Conservation (phyloP, 495 filamentous ascomycete genomes). For the Lichenothelia convexa region DNA sequence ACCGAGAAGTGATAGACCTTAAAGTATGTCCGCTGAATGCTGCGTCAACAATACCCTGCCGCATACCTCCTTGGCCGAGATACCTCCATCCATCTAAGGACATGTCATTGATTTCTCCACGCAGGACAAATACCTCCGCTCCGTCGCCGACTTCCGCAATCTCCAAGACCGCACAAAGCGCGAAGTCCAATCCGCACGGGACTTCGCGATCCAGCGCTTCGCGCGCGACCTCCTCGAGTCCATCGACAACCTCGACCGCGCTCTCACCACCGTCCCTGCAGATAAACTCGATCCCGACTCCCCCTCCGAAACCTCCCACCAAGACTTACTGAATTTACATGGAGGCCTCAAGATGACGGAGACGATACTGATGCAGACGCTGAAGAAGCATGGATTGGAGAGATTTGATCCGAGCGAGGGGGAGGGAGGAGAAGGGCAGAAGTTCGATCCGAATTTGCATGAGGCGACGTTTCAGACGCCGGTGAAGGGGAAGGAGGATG, state of each 20-base stretch:
- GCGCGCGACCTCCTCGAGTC: conserved; percentile 83
- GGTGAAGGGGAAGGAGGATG: conserved; percentile 67
- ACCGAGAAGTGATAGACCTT: conserved; percentile 63
- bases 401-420: conserved; percentile 54
- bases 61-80: too few relatives aligned
- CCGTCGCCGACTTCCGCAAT: conserved; percentile 90
- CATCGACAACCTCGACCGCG: conserved; percentile 93
- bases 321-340: conserved; percentile 64
- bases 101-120: neutral
- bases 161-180: conserved; percentile 87
- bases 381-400: conserved; percentile 87
- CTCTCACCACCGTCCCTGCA: conserved; percentile 56
- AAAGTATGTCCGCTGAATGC: conserved; percentile 65
- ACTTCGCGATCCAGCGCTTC: conserved; percentile 91
- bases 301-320: conserved; percentile 34
- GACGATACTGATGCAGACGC: conserved; percentile 64
- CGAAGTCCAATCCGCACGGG: conserved; percentile 66
- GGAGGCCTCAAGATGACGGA: conserved; percentile 91
- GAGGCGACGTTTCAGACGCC: conserved; percentile 91
- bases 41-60: too few relatives aligned
- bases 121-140: conserved; percentile 84
- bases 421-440: conserved; percentile 34
- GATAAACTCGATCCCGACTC: conserved; percentile 41
- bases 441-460: conserved; percentile 89
- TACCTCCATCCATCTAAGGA: neutral